Evolutionary conservation across 2,329 filamentous ascomycete species (phyloP).

Genomic region (Trichothecium sympodiale): DNA sequence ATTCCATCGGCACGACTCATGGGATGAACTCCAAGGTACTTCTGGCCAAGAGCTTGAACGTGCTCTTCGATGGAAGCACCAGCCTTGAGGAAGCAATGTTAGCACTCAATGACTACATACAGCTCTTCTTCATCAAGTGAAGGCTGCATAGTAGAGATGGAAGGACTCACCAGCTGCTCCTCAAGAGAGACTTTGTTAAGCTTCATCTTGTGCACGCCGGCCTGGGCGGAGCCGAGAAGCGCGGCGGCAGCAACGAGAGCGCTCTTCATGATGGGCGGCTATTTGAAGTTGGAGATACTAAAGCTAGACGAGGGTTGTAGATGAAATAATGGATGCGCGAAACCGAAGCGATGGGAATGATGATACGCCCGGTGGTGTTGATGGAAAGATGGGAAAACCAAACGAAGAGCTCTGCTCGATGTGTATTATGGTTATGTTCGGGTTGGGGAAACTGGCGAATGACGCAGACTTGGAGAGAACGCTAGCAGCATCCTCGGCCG

Average conservation of each 20-base stretch:
- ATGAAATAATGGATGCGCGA: not conserved
- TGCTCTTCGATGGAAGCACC: constrained; percentile 71
- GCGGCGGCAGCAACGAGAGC: constrained; percentile 66
- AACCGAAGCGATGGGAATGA: constrained; percentile 1
- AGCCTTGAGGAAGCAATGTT: constrained; percentile 38
- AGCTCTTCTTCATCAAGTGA: not conserved
- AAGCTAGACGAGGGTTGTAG: not conserved
- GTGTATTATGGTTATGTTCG: not conserved
- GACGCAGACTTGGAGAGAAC: too few relatives aligned
- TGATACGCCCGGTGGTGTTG: constrained; percentile 1
- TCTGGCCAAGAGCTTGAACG: constrained; percentile 76
- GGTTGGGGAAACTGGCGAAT: not conserved
- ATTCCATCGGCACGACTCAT: constrained; percentile 61
- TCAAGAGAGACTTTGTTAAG: constrained; percentile 90
- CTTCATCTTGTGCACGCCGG: constrained; percentile 90
- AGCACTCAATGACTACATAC: not conserved
- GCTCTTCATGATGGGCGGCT: constrained; percentile 65
- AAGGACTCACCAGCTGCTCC: constrained; percentile 72
- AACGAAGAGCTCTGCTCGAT: constrained; percentile 1
- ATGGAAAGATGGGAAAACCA: not conserved
- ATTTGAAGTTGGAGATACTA: constrained; percentile 1
- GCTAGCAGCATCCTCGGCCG: too few relatives aligned
- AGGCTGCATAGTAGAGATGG: not conserved
- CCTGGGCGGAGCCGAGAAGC: constrained; percentile 73
- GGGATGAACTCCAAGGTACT: constrained; percentile 78